Percentiles rank a stretch among this genome's conserved stretches.
These are phyloP conservation scores for Apiospora pterosperma DNA, from an alignment of 2,329 filamentous ascomycete genomes.

Conservation along the genomic window DNA sequence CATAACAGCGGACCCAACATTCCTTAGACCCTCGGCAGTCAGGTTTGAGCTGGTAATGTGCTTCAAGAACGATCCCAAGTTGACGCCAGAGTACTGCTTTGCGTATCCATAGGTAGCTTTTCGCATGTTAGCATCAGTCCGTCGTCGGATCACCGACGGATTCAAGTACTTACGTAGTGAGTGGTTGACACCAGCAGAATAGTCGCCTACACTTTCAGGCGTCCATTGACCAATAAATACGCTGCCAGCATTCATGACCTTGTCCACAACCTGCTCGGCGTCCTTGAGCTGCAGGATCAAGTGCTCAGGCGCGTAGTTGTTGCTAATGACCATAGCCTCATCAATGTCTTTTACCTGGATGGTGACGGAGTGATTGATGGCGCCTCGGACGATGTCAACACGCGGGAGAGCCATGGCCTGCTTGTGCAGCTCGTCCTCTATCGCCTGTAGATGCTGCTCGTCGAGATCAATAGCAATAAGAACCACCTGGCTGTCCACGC, in stretches of 20 bases:
- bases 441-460: slow-evolving; percentile 70
- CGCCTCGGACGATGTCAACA: slow-evolving; percentile 86
- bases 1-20: slow-evolving; percentile 89
- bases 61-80: slow-evolving; percentile 93
- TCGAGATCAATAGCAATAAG: slow-evolving; percentile 79
- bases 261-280: slow-evolving; percentile 68
- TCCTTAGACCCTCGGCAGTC: slow-evolving; percentile 77
- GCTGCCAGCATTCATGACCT: slow-evolving; percentile 90
- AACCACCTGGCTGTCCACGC: slow-evolving; percentile 92
- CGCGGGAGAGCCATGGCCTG: slow-evolving; percentile 86
- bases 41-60: slow-evolving; percentile 95
- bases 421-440: slow-evolving; percentile 85
- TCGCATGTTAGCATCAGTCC: slow-evolving; percentile 14
- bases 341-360: slow-evolving; percentile 69
- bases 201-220: slow-evolving; percentile 95
- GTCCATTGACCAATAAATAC: slow-evolving; percentile 97
- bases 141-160: neutral
- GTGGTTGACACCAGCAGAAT: slow-evolving; percentile 97
- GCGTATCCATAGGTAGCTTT: slow-evolving; percentile 95
- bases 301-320: slow-evolving; percentile 94
- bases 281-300: slow-evolving; percentile 85
- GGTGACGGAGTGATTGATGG: slow-evolving; percentile 89
- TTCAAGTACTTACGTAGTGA: slow-evolving; percentile 73
- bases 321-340: slow-evolving; percentile 79
- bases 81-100: slow-evolving; percentile 97